Base-by-base conservation (phyloP, 1,284 basidiomycete species). In the Marasmius tenuissimus region DNA sequence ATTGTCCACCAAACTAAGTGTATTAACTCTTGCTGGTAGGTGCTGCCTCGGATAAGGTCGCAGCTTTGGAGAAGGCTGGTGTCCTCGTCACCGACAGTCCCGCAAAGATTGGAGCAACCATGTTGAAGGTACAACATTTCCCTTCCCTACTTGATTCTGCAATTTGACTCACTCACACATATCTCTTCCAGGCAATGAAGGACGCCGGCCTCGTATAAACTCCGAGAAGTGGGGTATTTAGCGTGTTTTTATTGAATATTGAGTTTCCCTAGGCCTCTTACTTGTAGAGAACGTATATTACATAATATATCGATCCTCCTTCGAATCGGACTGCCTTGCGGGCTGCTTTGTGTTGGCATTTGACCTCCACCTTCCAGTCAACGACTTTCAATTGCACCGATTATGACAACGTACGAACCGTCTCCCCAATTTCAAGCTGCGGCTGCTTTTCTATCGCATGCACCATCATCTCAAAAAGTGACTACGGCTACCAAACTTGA, bases 81-180 rank as follows among this genome's bases (percentile, higher is more conserved):
- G 97, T 88, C 40, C 84, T 96, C 68, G 96, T 99, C 63, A 97
- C 95, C 38, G 88, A 97, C 75, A 96, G 93, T 74, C 97, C 97
- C n/a, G 94, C 96, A 8, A 91, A 96, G 81, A 96, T 98, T 73
- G 96, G 96, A 56, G 69, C 77, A 40, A 86, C 93, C 69, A 94
- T 98, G 86, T 81, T 95, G 66, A 89, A 94, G 85, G 92, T 91
- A 65, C 63, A 80, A 70, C 38, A n/a, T 22, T 18, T 50, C 39
- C 57, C 27, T 58, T 2, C 47, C 60, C n/a, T 57, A 22, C 6
- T 34, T 33, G 14, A 18, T 27, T 53, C 50, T 11, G 22, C n/a
- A 52, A 52, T 2, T 67, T 40, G 38, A 35, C 42, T n/a, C n/a
- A 22, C 51, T 60, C 39, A 65, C 51, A 64, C 57, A 34, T 53